Conservation (phyloP, 2,329 filamentous ascomycete genomes). For the Colletotrichum scovillei region DNA sequence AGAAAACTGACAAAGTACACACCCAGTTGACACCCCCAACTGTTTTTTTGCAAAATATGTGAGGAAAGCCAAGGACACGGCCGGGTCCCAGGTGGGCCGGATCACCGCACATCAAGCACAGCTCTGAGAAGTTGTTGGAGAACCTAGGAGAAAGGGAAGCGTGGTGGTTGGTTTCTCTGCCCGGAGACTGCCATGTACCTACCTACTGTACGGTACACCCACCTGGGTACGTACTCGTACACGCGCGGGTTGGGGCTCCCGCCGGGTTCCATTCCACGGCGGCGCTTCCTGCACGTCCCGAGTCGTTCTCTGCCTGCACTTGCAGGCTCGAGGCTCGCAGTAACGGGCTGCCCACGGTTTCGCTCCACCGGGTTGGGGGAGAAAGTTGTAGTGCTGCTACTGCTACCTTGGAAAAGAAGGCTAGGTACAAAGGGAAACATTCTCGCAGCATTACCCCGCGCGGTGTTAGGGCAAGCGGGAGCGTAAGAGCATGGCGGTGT, state of each 20-base stretch:
- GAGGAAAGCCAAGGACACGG: constrained; percentile 20
- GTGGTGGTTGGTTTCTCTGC: neutral
- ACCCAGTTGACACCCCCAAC: neutral
- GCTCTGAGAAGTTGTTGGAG: constrained; percentile 10
- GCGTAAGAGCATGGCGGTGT: neutral
- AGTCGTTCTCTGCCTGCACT: constrained; percentile 4
- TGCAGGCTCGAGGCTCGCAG: neutral
- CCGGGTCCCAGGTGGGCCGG: constrained; percentile 22
- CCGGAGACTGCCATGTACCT: neutral
- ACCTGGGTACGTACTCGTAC: neutral
- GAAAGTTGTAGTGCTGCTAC: neutral
- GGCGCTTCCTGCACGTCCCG: neutral
- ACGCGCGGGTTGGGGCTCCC: neutral
- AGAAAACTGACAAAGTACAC: neutral
- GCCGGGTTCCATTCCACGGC: neutral
- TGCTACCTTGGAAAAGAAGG: neutral
- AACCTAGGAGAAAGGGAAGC: neutral
- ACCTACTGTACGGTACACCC: neutral
- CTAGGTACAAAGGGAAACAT: constrained; percentile 15
- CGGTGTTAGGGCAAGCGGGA: constrained; percentile 7
- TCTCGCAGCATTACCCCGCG: constrained; percentile 18
- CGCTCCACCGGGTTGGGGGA: constrained; percentile 21
- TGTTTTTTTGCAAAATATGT: neutral
- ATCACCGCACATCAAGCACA: constrained; percentile 18
- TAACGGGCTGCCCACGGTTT: neutral